Evolutionary conservation across 129 eudicot genomes (phyloP).

Genomic region (Ambrosia trifida): DNA sequence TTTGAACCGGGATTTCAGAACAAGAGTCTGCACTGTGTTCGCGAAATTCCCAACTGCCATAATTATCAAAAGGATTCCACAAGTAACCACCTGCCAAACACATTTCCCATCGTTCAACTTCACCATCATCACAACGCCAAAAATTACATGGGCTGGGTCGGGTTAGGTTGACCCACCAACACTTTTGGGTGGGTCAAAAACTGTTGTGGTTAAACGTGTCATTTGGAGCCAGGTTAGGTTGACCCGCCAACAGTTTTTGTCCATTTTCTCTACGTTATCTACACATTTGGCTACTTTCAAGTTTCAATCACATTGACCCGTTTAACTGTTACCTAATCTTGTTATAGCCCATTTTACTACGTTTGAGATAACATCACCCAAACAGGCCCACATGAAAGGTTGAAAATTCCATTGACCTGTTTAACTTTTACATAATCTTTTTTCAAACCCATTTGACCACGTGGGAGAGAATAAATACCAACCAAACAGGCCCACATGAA

Average conservation of each 20-base stretch:
- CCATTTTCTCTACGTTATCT: neutral
- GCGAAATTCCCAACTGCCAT: conserved; percentile 95
- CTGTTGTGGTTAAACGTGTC: no score
- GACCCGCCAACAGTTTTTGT: neutral
- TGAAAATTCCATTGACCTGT: neutral
- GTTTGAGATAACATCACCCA: neutral
- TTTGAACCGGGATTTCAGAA: conserved; percentile 73
- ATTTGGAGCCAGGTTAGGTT: neutral
- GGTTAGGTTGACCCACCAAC: neutral
- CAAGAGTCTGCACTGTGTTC: conserved; percentile 88
- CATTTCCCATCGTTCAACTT: neutral
- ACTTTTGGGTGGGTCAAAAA: no score
- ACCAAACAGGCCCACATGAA: no score
- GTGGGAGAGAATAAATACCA: no score
- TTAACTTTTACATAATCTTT: no score
- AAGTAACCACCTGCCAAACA: conserved; percentile 57
- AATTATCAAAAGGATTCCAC: conserved; percentile 76
- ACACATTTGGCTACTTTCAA: neutral
- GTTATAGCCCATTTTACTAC: neutral
- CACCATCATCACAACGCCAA: neutral
- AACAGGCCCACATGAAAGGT: neutral
- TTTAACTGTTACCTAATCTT: neutral
- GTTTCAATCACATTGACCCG: neutral
- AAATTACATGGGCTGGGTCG: neutral
- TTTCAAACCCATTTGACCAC: no score